These are phyloP conservation scores for Clavispora asparagi DNA, from an alignment of 805 yeast genomes.

Conservation along the genomic window DNA sequence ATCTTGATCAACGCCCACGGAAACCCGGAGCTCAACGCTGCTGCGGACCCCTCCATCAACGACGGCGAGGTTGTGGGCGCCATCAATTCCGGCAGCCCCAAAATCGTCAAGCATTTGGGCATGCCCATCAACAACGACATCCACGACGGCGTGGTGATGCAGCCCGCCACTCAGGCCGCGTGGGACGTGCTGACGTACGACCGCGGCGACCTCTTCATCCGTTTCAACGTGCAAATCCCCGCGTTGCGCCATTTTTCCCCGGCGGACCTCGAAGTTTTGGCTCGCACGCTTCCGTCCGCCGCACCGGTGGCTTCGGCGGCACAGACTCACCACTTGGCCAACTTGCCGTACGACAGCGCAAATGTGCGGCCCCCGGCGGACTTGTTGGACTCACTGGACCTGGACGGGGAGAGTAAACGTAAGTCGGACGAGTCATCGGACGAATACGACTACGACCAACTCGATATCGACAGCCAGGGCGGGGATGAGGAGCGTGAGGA, in stretches of 20 bases:
- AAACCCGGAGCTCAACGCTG: conserved; percentile 7
- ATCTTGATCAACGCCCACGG: conserved; percentile 36
- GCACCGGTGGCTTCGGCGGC: conserved; percentile 5
- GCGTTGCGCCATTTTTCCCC: conserved; percentile 20
- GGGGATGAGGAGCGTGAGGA: conserved; percentile 14
- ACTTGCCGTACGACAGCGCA: conserved; percentile 2
- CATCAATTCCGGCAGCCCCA: conserved; percentile 43
- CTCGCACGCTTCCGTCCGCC: conserved; percentile 3
- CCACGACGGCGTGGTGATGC: conserved; percentile 21
- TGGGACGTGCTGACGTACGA: conserved; percentile 6
- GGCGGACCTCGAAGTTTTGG: conserved; percentile 12
- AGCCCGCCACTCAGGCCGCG: conserved; percentile 16
- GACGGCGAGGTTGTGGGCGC: conserved; percentile 50
- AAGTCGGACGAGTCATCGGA: conserved; percentile 2
- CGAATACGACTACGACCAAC: conserved; percentile 11
- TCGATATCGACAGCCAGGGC: conserved; percentile 11
- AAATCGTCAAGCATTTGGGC: conserved; percentile 48
- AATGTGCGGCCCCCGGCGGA: neutral
- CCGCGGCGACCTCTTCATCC: conserved; percentile 35
- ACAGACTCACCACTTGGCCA: conserved; percentile 8
- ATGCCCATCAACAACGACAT: conserved; percentile 49
- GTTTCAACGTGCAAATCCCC: conserved; percentile 35
- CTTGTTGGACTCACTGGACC: neutral
- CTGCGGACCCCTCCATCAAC: conserved; percentile 15
- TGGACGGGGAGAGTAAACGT: neutral